Base-by-base conservation (phyloP, 108 stramenopile species). In the Phaeodactylum tricornutum region DNA sequence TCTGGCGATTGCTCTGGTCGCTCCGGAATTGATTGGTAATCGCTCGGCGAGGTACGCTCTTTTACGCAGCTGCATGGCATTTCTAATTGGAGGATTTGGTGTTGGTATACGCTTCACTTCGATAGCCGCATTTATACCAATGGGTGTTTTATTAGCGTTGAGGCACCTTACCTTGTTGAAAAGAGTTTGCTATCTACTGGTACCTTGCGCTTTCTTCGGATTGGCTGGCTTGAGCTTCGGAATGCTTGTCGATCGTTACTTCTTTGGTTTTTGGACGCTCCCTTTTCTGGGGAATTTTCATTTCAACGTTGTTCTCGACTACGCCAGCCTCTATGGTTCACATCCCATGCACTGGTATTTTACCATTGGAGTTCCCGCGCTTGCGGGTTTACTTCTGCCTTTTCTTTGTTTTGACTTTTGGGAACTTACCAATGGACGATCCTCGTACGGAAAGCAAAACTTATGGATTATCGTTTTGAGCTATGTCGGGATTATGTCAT, bases 321-420 rank as follows among this genome's bases (percentile, higher is more conserved):
- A 80, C 9, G 81, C 77, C 21, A 64, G 70, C 17, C 64, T 92
- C 31, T 92, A 92, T 68, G 90, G 90, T 8, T 74, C 81, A 9
- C 90, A 92, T 54, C 85, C 81, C 0, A 67, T 66, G 33, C 66
- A 80, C 50, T 92, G 90, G 90, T 87, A 92, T 53, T 40, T 85
- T n/a, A 64, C 64, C 33, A 74, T 72, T 14, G 90, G 85, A 12
- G 48, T 87, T 30, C 90, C 90, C 15, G 85, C 80, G 1, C 64
- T 87, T 37, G 50, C 64, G 26, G 90, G 90, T 21, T 47, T 71
- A 9, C 33, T 80, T 16, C 50, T 79, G 14, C 78, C 82, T 17
- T 58, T 81, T 29, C 54, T 83, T 32, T n/a, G 79, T n/a, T 65
- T 41, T 39, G 66, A 79, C 17, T 34, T 34, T 34, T 9, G 33